Percentiles rank a stretch among this genome's conserved stretches.
Conservation (phyloP, 2,329 filamentous ascomycete species). For the Cytospora piceae region DNA sequence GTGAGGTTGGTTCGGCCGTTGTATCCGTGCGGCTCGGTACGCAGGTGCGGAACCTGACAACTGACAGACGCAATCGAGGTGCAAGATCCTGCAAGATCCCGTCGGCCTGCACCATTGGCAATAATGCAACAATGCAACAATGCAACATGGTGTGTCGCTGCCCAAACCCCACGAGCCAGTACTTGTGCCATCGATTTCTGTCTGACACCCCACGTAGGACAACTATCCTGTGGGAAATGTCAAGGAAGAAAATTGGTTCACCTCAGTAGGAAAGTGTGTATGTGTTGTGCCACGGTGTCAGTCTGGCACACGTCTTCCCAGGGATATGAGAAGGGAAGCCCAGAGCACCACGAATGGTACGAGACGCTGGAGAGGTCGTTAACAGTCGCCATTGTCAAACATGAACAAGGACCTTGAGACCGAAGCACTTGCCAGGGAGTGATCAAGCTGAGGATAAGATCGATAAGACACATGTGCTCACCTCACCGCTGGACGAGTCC, state of each 20-base stretch:
- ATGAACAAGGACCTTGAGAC: not conserved
- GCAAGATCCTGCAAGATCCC: conserved; percentile 29
- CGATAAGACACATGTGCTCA: not conserved
- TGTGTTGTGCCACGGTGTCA: conserved; percentile 13
- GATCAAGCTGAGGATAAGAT: not conserved
- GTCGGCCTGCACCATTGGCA: conserved; percentile 11
- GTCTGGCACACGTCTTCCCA: not conserved
- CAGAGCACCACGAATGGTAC: not conserved
- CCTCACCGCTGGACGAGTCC: not conserved
- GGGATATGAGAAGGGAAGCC: not conserved
- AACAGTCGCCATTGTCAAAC: not conserved
- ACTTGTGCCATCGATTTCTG: conserved; percentile 6
- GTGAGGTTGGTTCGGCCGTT: conserved; percentile 6
- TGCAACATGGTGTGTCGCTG: conserved; percentile 3
- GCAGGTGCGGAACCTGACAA: conserved; percentile 26
- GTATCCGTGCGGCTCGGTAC: conserved; percentile 15
- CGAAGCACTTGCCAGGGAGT: not conserved
- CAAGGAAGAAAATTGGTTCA: not conserved
- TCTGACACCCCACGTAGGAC: conserved; percentile 22
- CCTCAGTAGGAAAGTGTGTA: not conserved
- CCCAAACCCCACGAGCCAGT: not conserved
- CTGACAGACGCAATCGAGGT: conserved; percentile 22
- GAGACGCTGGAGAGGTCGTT: not conserved
- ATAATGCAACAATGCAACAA: not conserved
- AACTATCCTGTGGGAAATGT: not conserved